Base-by-base conservation (phyloP, 768 basidiomycete species). In the Tephrocybe sp. region DNA sequence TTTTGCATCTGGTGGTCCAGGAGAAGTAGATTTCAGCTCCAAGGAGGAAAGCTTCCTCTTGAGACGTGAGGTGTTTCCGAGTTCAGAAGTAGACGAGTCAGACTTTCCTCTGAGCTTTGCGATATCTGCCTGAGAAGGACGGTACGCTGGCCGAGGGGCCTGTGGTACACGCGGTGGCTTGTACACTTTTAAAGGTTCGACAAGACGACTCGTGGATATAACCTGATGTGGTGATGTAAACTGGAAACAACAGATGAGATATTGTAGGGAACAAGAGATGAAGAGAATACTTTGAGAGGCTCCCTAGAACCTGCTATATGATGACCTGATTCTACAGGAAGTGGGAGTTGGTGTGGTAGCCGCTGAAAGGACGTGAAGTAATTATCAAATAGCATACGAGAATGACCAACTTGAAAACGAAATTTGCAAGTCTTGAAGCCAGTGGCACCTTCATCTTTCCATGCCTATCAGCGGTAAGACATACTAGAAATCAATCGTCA, bases 351-450 rank as follows among this genome's bases (percentile, higher is more conserved):
- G 16, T 49, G 5, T 1, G 51, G 51, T 21, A 41, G 9, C 19
- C 51, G 35, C 54, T 56, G 19, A 2, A 16, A 9, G 11, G 7
- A 8, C 48, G 12, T 44, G 42, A n/a, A 16, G 19, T 1, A 34
- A 1, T 27, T 5, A 5, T 16, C 1, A 13, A 25, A 26, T 9
- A 26, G 1, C 7, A 26, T 24, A 43, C 0, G 8, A 28, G 11
- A 18, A 35, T 2, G 11, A 49, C 53, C n/a, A 34, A 60, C 63
- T 28, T 53, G 25, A 34, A 64, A 61, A 4, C 8, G 34, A 26
- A 63, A 64, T 31, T 56, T 54, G 51, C 60, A 64, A 3, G 58
- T 63, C 18, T 47, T 42, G 47, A 57, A 64, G 11, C 56, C 57
- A 3, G 52, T 53, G 34, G 46, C 54, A 1, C 63, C 63, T 13